phyloP scores from a whole-genome alignment of 129 eudicot species.

The Logfia minima region DNA sequence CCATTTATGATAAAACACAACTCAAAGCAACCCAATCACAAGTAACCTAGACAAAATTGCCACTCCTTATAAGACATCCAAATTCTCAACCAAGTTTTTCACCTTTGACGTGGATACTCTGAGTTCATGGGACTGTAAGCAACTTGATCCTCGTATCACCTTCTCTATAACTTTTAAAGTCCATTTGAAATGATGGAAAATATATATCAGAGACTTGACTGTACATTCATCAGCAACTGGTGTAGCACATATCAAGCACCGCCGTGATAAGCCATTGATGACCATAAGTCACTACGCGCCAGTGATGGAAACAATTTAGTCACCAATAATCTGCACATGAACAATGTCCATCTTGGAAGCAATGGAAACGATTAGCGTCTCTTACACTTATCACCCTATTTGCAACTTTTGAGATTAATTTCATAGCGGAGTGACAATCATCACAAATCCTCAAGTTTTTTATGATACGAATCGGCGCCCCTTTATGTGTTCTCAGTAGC shows the following conservation, averaged over 20 bases:
- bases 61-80: not conserved
- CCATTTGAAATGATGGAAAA: not conserved
- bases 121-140: not conserved
- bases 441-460: slow-evolving; percentile 29
- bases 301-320: not conserved
- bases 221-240: not conserved
- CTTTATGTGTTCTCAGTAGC: slow-evolving; percentile 51
- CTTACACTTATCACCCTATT: slow-evolving; percentile 41
- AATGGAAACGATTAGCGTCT: slow-evolving; percentile 31
- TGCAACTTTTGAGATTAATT: slow-evolving; percentile 51
- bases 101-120: not conserved
- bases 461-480: slow-evolving; percentile 43
- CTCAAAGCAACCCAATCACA: not conserved
- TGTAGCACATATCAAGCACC: not conserved
- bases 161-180: not conserved
- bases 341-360: slow-evolving; percentile 24
- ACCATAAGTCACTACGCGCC: not conserved
- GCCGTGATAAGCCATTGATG: not conserved
- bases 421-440: slow-evolving; percentile 57
- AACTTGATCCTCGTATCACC: not conserved
- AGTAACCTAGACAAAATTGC: not conserved
- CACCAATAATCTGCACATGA: slow-evolving; percentile 27
- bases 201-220: not conserved
- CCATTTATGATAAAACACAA: not conserved
- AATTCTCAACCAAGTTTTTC: not conserved